A percentile compares a stretch with the other conserved stretches of the same genome.
phyloP scores from a whole-genome alignment of 495 filamentous ascomycete genomes.

The Penicillium longicatenatum region DNA sequence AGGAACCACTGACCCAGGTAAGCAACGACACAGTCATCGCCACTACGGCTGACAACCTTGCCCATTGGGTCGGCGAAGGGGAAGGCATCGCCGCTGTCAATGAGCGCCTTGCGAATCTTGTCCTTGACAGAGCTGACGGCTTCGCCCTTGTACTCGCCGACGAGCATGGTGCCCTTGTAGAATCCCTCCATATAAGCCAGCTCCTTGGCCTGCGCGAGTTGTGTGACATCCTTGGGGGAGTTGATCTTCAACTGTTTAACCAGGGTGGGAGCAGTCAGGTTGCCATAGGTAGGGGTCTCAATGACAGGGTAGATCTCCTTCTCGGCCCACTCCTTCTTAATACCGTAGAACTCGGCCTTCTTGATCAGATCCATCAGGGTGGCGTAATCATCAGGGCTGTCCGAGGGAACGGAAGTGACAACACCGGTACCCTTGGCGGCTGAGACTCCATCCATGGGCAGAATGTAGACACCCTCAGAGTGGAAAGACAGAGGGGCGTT shows the following conservation, averaged over 20 bases:
- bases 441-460: slow-evolving; percentile 94
- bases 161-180: slow-evolving; percentile 90
- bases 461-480: slow-evolving; percentile 75
- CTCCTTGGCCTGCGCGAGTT: slow-evolving; percentile 91
- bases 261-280: slow-evolving; percentile 77
- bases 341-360: slow-evolving; percentile 96
- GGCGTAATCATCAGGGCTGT: slow-evolving; percentile 94
- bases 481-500: slow-evolving; percentile 90
- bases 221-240: slow-evolving; percentile 90
- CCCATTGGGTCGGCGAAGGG: slow-evolving; percentile 92
- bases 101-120: slow-evolving; percentile 77
- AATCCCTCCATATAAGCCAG: slow-evolving; percentile 96
- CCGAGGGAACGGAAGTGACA: slow-evolving; percentile 91
- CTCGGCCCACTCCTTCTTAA: slow-evolving; percentile 95
- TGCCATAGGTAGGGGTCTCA: slow-evolving; percentile 84
- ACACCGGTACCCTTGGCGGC: slow-evolving; percentile 94
- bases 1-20: slow-evolving; percentile 96
- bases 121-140: slow-evolving; percentile 83
- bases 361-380: slow-evolving; percentile 86
- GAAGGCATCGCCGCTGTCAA: slow-evolving; percentile 81
- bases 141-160: slow-evolving; percentile 87
- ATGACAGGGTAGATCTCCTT: slow-evolving; percentile 87
- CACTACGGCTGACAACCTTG: slow-evolving; percentile 80
- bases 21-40: slow-evolving; percentile 89
- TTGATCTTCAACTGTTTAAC: slow-evolving; percentile 95